Evolutionary conservation across 2,329 filamentous ascomycete species (phyloP), one percentile per base, ranked within the genome.

Genomic region (Aureobasidium sp.): DNA sequence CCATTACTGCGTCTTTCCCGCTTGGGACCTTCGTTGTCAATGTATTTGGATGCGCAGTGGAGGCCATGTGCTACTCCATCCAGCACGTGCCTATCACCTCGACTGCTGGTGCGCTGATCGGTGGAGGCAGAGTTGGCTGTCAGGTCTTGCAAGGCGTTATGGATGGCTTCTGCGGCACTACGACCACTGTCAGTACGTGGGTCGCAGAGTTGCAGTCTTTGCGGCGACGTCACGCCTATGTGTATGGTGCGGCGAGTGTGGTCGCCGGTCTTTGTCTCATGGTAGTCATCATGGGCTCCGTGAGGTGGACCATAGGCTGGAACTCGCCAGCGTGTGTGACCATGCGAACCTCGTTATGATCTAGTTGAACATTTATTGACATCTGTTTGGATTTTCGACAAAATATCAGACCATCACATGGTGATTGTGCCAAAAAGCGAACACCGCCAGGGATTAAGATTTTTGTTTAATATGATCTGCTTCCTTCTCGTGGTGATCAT

Each of bases 1-100:
- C 82, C 0, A 79, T 84, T 24, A 67, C 85, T 0, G 73, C 84
- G 0, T 76, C 81, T 0, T 97, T 97, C 67, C 93, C 93, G 0
- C 73, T 97, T 0, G 93, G 93, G 2, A 97, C 93, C 0, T 96
- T 97, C 69, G 76, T 78, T 0, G 90, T 88, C 32, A 97, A 97
- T 69, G 79, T 95, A 5, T 72, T 87, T 15, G 93, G 92, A 5
- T 92, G 90, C 0, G 82, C 82, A 0, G 74, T 96, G 17, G 73
- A 95, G 55, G 92, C 84, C 15, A 86, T 91, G 81, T 83, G 85
- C 34, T 96, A 84, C 78, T 89, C 95, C 70, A 76, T 96, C 56
- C 89, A 91, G 66, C 91, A 90, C 69, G 78, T 84, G 0, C 63
- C 69, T 6, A 62, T 74, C 10, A 69, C 67, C 15, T 53, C 80